Conservation (phyloP, 2,329 filamentous ascomycete genomes). For the Periconia digitata region DNA sequence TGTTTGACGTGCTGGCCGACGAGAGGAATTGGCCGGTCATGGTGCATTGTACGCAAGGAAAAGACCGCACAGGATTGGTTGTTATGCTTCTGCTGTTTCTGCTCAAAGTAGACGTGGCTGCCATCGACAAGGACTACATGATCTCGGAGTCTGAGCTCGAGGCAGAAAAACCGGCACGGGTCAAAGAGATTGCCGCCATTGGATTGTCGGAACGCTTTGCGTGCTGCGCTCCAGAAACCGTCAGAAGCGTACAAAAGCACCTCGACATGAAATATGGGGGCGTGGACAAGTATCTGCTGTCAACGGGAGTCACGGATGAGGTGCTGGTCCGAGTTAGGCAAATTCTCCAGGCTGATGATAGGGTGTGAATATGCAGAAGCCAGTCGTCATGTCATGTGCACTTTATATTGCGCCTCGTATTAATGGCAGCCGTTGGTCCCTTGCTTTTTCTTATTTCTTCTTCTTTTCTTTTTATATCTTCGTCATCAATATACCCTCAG, state of each 20-base stretch:
- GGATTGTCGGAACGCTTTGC: constrained; percentile 71
- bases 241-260: constrained; percentile 59
- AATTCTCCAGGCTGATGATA: constrained; percentile 28
- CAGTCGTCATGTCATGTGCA: too few species aligned
- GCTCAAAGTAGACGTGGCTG: constrained; percentile 57
- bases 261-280: constrained; percentile 66
- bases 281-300: constrained; percentile 64
- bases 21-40: constrained; percentile 63
- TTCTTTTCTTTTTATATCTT: too few species aligned
- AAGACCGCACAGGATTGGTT: constrained; percentile 78
- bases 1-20: constrained; percentile 54
- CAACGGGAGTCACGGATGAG: constrained; percentile 55
- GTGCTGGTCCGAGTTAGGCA: constrained; percentile 38
- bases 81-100: constrained; percentile 69
- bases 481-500: too few species aligned
- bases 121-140: constrained; percentile 72
- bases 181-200: constrained; percentile 69
- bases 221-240: constrained; percentile 65
- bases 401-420: too few species aligned
- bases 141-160: constrained; percentile 64
- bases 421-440: too few species aligned
- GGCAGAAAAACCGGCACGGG: constrained; percentile 62
- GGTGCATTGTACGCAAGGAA: constrained; percentile 86
- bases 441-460: too few species aligned
- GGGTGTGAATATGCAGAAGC: not conserved